phyloP scores from a whole-genome alignment of 148 eudicot genomes.

The Limonium bicolor region DNA sequence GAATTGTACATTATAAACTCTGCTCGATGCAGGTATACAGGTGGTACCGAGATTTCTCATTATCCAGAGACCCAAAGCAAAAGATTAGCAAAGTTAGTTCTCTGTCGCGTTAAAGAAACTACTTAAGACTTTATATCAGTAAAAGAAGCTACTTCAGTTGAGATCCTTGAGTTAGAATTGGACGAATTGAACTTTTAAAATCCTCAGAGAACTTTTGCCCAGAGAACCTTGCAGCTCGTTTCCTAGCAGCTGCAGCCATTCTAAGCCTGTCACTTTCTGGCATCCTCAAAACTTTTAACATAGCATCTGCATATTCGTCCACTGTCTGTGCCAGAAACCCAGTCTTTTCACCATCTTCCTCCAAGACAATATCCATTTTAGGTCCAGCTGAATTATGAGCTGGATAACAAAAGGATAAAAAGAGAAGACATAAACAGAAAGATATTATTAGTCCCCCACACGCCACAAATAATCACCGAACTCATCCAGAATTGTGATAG shows the following conservation, averaged over 20 bases:
- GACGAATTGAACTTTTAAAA: conserved; percentile 43
- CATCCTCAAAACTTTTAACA: conserved; percentile 46
- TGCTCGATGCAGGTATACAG: too few relatives aligned
- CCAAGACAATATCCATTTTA: conserved; percentile 83
- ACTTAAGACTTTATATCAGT: too few relatives aligned
- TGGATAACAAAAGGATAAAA: conserved; percentile 11
- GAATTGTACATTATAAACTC: too few relatives aligned
- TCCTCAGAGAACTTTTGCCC: conserved; percentile 74
- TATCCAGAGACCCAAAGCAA: too few relatives aligned
- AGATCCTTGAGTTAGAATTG: conserved; percentile 28
- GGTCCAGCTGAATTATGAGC: conserved; percentile 99
- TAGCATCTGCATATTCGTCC: conserved; percentile 72
- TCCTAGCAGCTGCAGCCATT: conserved; percentile 86
- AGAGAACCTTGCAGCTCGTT: conserved; percentile 63
- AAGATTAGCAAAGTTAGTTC: too few relatives aligned
- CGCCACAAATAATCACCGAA: too few relatives aligned
- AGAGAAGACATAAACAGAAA: neutral
- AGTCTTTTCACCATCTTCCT: conserved; percentile 63
- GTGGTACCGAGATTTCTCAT: too few relatives aligned
- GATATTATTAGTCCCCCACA: too few relatives aligned
- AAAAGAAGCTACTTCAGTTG: too few relatives aligned
- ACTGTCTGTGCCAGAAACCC: conserved; percentile 61
- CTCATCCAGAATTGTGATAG: neutral
- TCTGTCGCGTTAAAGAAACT: too few relatives aligned
- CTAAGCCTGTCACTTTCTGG: conserved; percentile 36